Evolutionary conservation across 257 asterid genomes (phyloP), one percentile per base, ranked within the genome.

Genomic region (Scutellaria minor): DNA sequence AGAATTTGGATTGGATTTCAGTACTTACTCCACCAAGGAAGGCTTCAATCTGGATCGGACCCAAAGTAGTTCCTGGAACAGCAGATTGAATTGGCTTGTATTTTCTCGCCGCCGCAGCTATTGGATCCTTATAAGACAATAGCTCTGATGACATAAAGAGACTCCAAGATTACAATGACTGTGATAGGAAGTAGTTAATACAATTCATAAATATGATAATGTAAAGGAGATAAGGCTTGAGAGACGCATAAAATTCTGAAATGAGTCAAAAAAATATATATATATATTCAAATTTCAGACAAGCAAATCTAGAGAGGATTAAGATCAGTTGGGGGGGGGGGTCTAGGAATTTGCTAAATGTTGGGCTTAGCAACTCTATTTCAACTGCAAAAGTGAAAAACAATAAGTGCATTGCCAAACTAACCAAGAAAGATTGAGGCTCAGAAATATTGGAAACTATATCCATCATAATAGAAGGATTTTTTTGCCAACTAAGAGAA

Each of bases 21-120:
- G 52, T 35, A 67, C 91, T 79, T 82, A 91, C 99, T 78, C 97
- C 97, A 71, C 94, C 72, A 53, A 89, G 83, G 89, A 95, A 95
- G 76, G 99, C 98, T 77, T 95, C 90, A 70, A 95, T 92, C 77
- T 83, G 90, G 77, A 95, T 95, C 7, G 99, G 99, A 57, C 99
- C 99, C 86, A 95, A 83, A 13, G 99, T 95, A 66, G 99, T 95
- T 81, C 99, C 99, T 10, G 99, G 99, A 71, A 92, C 99, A 79
- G 99, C 99, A 72, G 99, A 95, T 79, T 95, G 99, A 66, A 95
- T 90, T 56, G 99, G 99, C 83, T 92, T 92, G 84, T 92, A 92
- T 70, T 74, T 88, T 79, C 88, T 84, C n/a, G 99, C 98, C 40
- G 98, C 82, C 62, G 96, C 96, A 71, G 98, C 99, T 55, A 90